Evolutionary conservation across 2,329 filamentous ascomycete genomes (phyloP).

Genomic region (Trichoderma lentiforme): DNA sequence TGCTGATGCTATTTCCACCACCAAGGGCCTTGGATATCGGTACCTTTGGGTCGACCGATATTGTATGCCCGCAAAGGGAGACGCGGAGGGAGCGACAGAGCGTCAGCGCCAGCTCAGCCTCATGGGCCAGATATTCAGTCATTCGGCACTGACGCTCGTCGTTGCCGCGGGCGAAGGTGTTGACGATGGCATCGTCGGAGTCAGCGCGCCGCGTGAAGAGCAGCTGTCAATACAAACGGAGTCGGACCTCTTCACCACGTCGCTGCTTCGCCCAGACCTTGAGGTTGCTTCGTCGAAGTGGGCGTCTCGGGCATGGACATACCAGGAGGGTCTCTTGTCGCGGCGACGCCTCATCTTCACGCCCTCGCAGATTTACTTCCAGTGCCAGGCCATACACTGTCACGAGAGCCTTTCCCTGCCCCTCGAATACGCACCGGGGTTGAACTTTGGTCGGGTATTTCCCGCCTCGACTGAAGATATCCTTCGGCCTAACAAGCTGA

Average conservation of each 20-base stretch:
- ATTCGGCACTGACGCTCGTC: conserved; percentile 35
- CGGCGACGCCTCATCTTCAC: conserved; percentile 37
- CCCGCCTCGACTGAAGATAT: conserved; percentile 24
- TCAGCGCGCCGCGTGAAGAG: conserved; percentile 33
- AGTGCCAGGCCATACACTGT: conserved; percentile 37
- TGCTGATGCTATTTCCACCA: conserved; percentile 33
- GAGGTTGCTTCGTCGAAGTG: conserved; percentile 36
- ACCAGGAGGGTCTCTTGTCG: conserved; percentile 37
- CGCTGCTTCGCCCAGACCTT: conserved; percentile 34
- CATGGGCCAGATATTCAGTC: conserved; percentile 35
- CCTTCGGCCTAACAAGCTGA: conserved; percentile 27
- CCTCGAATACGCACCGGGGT: conserved; percentile 30
- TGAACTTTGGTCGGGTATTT: conserved; percentile 35
- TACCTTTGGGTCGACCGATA: conserved; percentile 40
- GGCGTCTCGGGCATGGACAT: conserved; percentile 36
- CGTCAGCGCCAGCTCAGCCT: conserved; percentile 29
- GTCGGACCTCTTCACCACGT: conserved; percentile 35
- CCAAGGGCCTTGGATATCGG: conserved; percentile 32
- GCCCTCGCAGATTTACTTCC: conserved; percentile 38
- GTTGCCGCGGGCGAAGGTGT: conserved; percentile 33
- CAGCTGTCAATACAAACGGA: conserved; percentile 36
- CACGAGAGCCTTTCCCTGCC: conserved; percentile 36
- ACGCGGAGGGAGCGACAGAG: conserved; percentile 21
- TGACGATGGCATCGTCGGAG: conserved; percentile 33
- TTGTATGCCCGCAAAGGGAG: conserved; percentile 31